A percentile compares a stretch with the other conserved stretches of the same genome.
These are phyloP conservation scores for Starmerella gropengiesseri DNA, from an alignment of 805 yeast species.

Conservation along the genomic window DNA sequence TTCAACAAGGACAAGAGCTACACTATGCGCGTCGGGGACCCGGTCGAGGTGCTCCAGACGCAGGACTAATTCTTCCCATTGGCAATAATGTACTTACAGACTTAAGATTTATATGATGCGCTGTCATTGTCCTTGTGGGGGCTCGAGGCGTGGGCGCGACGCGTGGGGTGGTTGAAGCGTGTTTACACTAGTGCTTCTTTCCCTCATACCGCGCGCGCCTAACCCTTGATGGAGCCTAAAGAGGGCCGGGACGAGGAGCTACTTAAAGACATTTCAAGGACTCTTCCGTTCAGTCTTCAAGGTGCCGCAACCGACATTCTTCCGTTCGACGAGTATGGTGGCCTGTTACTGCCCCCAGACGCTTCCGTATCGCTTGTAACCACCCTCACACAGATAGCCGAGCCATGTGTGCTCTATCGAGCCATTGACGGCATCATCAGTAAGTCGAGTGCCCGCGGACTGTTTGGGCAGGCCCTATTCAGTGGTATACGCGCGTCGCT, in stretches of 20 bases:
- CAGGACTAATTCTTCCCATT: no score
- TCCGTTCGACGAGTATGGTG: slow-evolving; percentile 5
- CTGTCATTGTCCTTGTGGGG: no score
- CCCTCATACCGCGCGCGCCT: no score
- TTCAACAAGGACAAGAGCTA: slow-evolving; percentile 21
- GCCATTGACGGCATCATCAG: slow-evolving; percentile 33
- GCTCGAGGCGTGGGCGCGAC: no score
- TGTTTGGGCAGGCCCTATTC: slow-evolving; percentile 52
- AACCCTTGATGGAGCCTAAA: neutral
- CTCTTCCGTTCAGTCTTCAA: slow-evolving; percentile 37
- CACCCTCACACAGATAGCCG: slow-evolving; percentile 46
- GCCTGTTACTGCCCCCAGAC: slow-evolving; percentile 7
- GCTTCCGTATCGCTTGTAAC: slow-evolving; percentile 49
- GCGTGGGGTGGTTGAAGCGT: no score
- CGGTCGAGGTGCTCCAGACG: slow-evolving; percentile 18
- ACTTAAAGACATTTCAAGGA: slow-evolving; percentile 8
- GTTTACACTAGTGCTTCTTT: no score
- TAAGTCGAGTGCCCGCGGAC: slow-evolving; percentile 29
- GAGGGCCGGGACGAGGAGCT: slow-evolving; percentile 6
- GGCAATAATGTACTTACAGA: no score
- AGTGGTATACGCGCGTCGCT: slow-evolving; percentile 38
- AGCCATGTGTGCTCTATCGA: slow-evolving; percentile 60
- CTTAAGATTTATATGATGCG: no score
- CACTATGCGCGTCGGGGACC: slow-evolving; percentile 26
- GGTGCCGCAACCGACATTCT: slow-evolving; percentile 15